Conservation (phyloP, 164 flowering plant genomes). For the Macadamia tetraphylla region DNA sequence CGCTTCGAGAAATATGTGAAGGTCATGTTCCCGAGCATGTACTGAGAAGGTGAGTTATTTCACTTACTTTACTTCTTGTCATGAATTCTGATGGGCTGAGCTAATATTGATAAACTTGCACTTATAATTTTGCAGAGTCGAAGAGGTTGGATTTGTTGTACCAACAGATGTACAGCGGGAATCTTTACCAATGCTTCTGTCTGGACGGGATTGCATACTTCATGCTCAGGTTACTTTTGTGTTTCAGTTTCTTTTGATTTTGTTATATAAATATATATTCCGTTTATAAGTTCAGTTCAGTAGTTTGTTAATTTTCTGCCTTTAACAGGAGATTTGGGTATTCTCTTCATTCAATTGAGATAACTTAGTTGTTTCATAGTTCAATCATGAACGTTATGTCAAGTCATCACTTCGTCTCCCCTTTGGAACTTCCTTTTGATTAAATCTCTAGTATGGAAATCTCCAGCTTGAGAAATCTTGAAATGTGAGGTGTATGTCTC, state of each 20-base stretch:
- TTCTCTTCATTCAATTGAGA: not conserved
- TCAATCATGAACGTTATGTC: not conserved
- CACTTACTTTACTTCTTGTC: not conserved
- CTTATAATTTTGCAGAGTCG: constrained; percentile 43
- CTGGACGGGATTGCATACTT: constrained; percentile 82
- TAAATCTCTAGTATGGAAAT: too few relatives aligned
- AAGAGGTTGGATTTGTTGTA: constrained; percentile 63
- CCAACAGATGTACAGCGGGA: constrained; percentile 78
- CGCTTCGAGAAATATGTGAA: constrained; percentile 57
- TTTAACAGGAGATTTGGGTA: not conserved
- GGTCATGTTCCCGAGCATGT: constrained; percentile 71
- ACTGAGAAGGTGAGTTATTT: constrained; percentile 40
- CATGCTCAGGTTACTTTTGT: constrained; percentile 79
- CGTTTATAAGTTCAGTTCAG: too few relatives aligned
- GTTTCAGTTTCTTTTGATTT: not conserved
- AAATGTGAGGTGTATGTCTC: too few relatives aligned
- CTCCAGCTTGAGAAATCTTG: too few relatives aligned
- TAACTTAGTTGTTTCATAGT: not conserved
- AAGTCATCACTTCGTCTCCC: not conserved
- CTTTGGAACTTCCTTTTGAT: not conserved
- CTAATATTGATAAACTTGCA: constrained; percentile 3
- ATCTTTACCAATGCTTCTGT: constrained; percentile 65
- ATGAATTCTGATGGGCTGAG: not conserved
- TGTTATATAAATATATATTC: not conserved
- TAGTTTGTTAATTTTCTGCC: not conserved